Conservation (phyloP, 352 stramenopile species). For the Phytophthora nicotianae region DNA sequence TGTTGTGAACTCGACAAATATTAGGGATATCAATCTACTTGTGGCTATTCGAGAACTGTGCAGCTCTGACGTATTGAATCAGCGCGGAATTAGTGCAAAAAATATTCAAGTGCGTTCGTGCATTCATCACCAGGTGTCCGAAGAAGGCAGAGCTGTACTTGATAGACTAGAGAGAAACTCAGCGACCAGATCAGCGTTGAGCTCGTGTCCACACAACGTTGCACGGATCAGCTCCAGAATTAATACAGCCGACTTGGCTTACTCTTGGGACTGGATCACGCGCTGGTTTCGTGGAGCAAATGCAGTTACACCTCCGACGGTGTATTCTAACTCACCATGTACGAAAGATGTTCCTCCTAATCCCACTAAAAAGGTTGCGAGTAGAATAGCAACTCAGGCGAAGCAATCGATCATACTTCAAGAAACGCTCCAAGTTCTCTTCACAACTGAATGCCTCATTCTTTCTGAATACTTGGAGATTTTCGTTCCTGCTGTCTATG, state of each 20-base stretch:
- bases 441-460: slow-evolving; percentile 42
- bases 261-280: not conserved
- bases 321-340: not conserved
- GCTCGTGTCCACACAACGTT: slow-evolving; percentile 1
- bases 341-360: not conserved
- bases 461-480: slow-evolving; percentile 49
- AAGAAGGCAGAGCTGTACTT: slow-evolving; percentile 1
- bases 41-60: slow-evolving; percentile 1
- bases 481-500: slow-evolving; percentile 41
- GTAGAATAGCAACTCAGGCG: slow-evolving; percentile 3
- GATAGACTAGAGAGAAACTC: not conserved
- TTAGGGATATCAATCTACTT: not conserved
- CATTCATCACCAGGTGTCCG: slow-evolving; percentile 9
- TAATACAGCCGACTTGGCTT: not conserved
- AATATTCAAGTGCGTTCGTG: slow-evolving; percentile 21
- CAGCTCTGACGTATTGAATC: not conserved
- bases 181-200: not conserved
- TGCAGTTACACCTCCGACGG: not conserved
- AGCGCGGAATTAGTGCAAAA: not conserved
- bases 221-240: not conserved
- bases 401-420: slow-evolving; percentile 13
- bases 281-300: not conserved
- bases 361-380: not conserved
- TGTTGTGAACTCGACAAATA: not conserved
- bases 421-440: slow-evolving; percentile 30